Evolutionary conservation across 495 filamentous ascomycete genomes (phyloP), one percentile per base, ranked within the genome.

Genomic region (Neurospora terricola): DNA sequence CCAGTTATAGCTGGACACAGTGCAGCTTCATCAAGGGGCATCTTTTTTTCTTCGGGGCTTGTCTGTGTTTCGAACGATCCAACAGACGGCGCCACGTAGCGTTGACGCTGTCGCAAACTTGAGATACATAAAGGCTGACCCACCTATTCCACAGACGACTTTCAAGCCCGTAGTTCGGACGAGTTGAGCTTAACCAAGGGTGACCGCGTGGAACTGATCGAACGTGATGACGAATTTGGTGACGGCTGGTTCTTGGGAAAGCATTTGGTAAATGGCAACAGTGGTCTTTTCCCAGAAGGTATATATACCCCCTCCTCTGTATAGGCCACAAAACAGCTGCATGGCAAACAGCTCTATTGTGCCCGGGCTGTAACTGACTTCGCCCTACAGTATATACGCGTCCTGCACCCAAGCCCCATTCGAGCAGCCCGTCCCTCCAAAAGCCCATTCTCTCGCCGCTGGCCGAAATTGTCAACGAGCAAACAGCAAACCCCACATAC

Each of bases 171-270:
- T 72, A 94, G 93, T 80, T 90, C 91, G 62, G 96, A 99, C 82
- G 96, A 99, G 84, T 88, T 99, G 77, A 96, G 87, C 75, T 84
- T 99, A 76, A 84, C 87, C 40, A 96, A 94, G 75, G 94, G 94
- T 73, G 94, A 98, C 77, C 91, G 92, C 38, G 93, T 99, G 70
- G 91, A 96, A 83, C 84, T 99, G 72, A 89, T 97, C 48, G 96
- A 98, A 80, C 89, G 96, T 70, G 95, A 98, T 81, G 95, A 98
- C 80, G 96, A 97, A 76, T 99, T 98, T 81, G 92, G 92, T 70
- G 96, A 99, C 84, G 96, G 96, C 71, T 99, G 96, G 96, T 99
- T 93, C 83, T 82, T 97, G 75, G 96, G 97, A 37, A 90, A 90
- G 78, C 93, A 97, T 80, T 73, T 91, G 75, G 83, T 86, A 69